Evolutionary conservation across 345 rosid genomes (phyloP).

Genomic region (Erucastrum elatum): DNA sequence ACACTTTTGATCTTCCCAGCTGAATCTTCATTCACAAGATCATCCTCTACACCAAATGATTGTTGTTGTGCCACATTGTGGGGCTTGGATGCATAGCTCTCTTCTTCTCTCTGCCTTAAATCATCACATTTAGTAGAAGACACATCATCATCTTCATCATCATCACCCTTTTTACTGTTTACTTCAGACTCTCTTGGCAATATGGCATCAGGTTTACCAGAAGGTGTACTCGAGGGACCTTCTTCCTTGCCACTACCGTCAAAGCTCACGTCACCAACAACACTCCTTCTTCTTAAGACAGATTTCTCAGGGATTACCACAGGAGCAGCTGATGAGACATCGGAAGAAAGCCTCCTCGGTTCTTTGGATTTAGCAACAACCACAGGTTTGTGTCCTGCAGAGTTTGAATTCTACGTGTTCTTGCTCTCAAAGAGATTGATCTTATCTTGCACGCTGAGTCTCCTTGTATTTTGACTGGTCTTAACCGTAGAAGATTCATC

Average conservation of each 20-base stretch:
- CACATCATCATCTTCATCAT: constrained; percentile 47
- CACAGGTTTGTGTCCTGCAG: constrained; percentile 63
- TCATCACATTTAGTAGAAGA: constrained; percentile 68
- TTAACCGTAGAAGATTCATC: constrained; percentile 42
- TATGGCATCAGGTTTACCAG: constrained; percentile 42
- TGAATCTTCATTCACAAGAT: constrained; percentile 42
- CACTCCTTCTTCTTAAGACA: constrained; percentile 92
- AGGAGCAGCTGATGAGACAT: constrained; percentile 55
- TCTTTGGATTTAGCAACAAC: constrained; percentile 57
- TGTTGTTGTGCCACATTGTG: constrained; percentile 36
- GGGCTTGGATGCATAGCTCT: constrained; percentile 42
- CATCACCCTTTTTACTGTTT: constrained; percentile 33
- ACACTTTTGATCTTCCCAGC: constrained; percentile 39
- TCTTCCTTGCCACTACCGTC: constrained; percentile 61
- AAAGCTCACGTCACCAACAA: constrained; percentile 93
- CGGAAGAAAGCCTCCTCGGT: constrained; percentile 76
- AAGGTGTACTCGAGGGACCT: constrained; percentile 55
- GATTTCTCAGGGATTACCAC: constrained; percentile 62
- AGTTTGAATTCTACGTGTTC: constrained; percentile 65
- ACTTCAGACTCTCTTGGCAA: constrained; percentile 29
- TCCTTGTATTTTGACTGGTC: constrained; percentile 54
- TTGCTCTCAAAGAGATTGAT: constrained; percentile 90
- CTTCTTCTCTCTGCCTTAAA: constrained; percentile 58
- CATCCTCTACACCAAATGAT: constrained; percentile 47
- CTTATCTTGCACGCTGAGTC: constrained; percentile 95